Evolutionary conservation across 129 eudicot species (phyloP).

Genomic region (Erigeron canadensis): DNA sequence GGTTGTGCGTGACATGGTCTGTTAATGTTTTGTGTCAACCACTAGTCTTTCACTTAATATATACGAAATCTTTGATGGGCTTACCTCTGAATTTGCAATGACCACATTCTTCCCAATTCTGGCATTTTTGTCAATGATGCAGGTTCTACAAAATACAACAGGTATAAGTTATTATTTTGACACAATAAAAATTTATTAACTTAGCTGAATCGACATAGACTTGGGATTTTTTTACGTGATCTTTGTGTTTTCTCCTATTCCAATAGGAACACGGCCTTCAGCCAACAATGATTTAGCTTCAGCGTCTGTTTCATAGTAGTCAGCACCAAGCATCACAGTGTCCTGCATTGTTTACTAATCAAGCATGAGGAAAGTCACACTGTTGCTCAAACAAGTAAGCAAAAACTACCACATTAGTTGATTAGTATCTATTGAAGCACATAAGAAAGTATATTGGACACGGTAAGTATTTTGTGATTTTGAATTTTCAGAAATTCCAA

Average conservation of each 20-base stretch:
- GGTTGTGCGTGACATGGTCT: too few species aligned
- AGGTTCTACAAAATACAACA: conserved; percentile 51
- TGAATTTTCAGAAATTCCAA: too few species aligned
- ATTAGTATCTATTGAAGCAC: not conserved
- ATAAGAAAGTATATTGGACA: conserved; percentile 15
- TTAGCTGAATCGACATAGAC: not conserved
- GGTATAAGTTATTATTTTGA: not conserved
- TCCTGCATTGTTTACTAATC: conserved; percentile 51
- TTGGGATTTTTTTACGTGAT: conserved; percentile 51
- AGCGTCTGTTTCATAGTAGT: conserved; percentile 86
- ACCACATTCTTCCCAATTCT: conserved; percentile 91
- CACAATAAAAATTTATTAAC: not conserved
- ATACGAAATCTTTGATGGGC: not conserved
- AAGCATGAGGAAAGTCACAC: not conserved
- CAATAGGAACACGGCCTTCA: conserved; percentile 87
- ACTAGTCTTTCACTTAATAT: too few species aligned
- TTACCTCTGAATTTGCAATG: conserved; percentile 93
- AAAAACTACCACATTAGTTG: not conserved
- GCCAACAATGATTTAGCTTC: conserved; percentile 65
- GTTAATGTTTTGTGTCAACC: too few species aligned
- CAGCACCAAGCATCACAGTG: conserved; percentile 99
- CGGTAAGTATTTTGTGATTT: too few species aligned
- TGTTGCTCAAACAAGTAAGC: not conserved
- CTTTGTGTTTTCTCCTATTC: conserved; percentile 89
- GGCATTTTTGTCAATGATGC: conserved; percentile 97